Evolutionary conservation across 768 basidiomycete genomes (phyloP).

Genomic region (Xerocomellus chrysenteron): DNA sequence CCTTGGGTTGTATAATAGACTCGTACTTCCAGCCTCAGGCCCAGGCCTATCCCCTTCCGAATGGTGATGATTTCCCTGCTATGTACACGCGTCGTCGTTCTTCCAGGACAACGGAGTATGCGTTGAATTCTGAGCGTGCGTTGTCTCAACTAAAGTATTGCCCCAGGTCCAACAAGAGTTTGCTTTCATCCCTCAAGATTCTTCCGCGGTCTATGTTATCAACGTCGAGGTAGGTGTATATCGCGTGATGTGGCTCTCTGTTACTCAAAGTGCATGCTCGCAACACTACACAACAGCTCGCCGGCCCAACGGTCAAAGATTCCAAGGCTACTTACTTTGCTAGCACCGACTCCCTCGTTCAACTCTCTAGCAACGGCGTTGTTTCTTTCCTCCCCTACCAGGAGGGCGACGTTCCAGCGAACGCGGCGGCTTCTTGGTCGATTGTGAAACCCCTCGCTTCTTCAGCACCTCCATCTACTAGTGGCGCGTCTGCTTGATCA

Average conservation of each 20-base stretch:
- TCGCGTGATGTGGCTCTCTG: background rate
- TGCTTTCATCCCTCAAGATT: slow-evolving; percentile 75
- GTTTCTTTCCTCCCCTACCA: slow-evolving; percentile 64
- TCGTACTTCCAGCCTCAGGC: slow-evolving; percentile 75
- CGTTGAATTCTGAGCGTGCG: background rate
- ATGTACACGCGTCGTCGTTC: slow-evolving; percentile 66
- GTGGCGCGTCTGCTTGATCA: slow-evolving; percentile 12
- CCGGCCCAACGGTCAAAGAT: slow-evolving; percentile 62
- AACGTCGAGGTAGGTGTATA: slow-evolving; percentile 53
- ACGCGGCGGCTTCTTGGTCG: slow-evolving; percentile 50
- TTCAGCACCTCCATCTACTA: slow-evolving; percentile 39
- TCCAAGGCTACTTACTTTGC: slow-evolving; percentile 63
- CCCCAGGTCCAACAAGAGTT: slow-evolving; percentile 67
- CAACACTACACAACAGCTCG: slow-evolving; percentile 62
- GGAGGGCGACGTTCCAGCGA: slow-evolving; percentile 40
- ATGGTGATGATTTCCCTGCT: slow-evolving; percentile 60
- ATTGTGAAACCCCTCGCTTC: slow-evolving; percentile 43
- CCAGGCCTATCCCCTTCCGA: slow-evolving; percentile 51
- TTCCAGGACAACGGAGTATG: slow-evolving; percentile 56
- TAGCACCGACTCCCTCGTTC: slow-evolving; percentile 58
- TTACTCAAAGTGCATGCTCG: slow-evolving; percentile 4
- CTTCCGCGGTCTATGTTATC: slow-evolving; percentile 66
- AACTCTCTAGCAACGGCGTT: slow-evolving; percentile 59
- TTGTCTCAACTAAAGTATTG: background rate
- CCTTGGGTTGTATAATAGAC: slow-evolving; percentile 41